These are phyloP conservation scores for Colletotrichum cordylinicola DNA, from an alignment of 2,329 filamentous ascomycete genomes.

Conservation along the genomic window DNA sequence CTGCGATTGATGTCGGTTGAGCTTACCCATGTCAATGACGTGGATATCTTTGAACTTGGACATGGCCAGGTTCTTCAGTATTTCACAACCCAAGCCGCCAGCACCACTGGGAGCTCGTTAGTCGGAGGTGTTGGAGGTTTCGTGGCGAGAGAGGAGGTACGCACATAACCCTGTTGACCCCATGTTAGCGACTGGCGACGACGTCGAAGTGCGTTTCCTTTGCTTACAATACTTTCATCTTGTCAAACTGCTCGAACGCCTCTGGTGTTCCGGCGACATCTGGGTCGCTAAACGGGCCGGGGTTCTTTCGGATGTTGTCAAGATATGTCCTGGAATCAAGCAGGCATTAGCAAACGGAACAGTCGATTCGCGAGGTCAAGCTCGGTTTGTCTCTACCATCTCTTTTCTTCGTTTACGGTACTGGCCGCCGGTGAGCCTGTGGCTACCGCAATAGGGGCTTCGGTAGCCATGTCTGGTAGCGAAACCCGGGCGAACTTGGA, in stretches of 20 bases:
- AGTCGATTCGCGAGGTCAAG: neutral
- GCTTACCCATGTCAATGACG: slow-evolving; percentile 95
- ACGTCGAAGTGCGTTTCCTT: neutral
- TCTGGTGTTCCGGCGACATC: slow-evolving; percentile 55
- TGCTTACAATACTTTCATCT: slow-evolving; percentile 77
- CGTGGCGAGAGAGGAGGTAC: slow-evolving; percentile 31
- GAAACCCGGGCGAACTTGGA: neutral
- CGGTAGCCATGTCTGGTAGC: neutral
- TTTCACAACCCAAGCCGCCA: slow-evolving; percentile 93
- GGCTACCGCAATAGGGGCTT: neutral
- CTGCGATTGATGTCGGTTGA: neutral
- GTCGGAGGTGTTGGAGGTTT: slow-evolving; percentile 16
- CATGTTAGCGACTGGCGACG: slow-evolving; percentile 26
- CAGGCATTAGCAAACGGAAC: neutral
- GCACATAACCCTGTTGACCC: slow-evolving; percentile 53
- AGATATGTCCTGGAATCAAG: slow-evolving; percentile 73
- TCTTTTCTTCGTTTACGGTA: slow-evolving; percentile 12
- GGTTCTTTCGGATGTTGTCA: slow-evolving; percentile 76
- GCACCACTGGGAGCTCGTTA: slow-evolving; percentile 71
- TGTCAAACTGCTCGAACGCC: slow-evolving; percentile 63
- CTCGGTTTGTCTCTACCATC: slow-evolving; percentile 4
- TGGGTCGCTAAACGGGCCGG: slow-evolving; percentile 82
- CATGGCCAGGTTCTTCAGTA: slow-evolving; percentile 92
- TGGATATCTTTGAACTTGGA: slow-evolving; percentile 97
- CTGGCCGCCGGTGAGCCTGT: neutral